Conservation (phyloP, 2,329 filamentous ascomycete species). For the Cylindrodendrum hubeiense region DNA sequence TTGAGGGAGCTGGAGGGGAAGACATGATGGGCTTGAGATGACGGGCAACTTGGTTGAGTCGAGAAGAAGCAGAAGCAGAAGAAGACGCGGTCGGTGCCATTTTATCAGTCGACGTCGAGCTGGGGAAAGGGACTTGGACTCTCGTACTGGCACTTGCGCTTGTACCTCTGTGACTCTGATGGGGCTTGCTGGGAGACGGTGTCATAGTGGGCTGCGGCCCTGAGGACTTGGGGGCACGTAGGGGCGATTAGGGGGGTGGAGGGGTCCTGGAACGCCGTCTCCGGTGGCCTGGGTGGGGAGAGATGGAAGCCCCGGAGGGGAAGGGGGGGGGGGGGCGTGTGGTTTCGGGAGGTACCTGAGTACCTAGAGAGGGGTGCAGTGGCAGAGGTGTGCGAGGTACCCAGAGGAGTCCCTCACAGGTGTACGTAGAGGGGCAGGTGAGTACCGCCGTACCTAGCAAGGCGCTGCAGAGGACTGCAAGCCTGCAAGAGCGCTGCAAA, state of each 20-base stretch:
- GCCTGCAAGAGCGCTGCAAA: conserved; percentile 12
- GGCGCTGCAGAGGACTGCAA: conserved; percentile 10
- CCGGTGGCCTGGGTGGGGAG: conserved; percentile 40
- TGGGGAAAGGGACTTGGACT: conserved; percentile 27
- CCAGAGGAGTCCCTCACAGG: conserved; percentile 2
- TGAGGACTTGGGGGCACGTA: conserved; percentile 35
- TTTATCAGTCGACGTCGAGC: conserved; percentile 46
- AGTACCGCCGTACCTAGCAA: no score
- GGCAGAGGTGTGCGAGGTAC: conserved; percentile 9
- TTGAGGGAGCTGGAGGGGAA: conserved; percentile 58
- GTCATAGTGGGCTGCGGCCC: conserved; percentile 47
- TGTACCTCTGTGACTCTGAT: conserved; percentile 37
- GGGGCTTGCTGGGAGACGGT: conserved; percentile 44
- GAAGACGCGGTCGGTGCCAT: conserved; percentile 51
- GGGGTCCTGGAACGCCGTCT: conserved; percentile 38
- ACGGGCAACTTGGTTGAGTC: conserved; percentile 72
- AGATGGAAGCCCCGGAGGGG: conserved; percentile 28
- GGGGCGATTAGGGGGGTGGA: conserved; percentile 38
- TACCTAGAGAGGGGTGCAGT: conserved; percentile 11
- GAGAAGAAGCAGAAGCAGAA: conserved; percentile 62
- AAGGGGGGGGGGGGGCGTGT: conserved; percentile 30
- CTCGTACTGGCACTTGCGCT: conserved; percentile 20
- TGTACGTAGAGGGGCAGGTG: conserved; percentile 22
- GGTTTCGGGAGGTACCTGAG: conserved; percentile 13
- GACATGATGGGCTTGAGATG: conserved; percentile 75